These are phyloP conservation scores for Cercospora berteroae DNA, from an alignment of 2,329 filamentous ascomycete genomes.

Conservation along the genomic window DNA sequence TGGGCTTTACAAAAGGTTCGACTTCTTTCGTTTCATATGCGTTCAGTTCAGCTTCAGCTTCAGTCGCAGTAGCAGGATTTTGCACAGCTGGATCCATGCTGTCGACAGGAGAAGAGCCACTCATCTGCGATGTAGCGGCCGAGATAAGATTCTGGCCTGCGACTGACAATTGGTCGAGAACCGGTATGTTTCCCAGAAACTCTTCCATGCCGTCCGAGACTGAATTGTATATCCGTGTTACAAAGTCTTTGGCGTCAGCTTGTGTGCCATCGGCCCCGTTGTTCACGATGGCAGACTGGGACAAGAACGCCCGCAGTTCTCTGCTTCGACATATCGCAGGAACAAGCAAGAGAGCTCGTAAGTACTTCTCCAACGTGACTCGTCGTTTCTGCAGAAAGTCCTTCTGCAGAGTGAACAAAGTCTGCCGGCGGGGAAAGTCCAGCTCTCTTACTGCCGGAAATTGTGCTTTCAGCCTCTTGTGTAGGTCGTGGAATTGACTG, in stretches of 20 bases:
- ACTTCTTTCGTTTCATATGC: constrained; percentile 87
- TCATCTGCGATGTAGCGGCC: constrained; percentile 59
- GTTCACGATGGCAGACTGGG: constrained; percentile 70
- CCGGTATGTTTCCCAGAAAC: constrained; percentile 91
- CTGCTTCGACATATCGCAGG: constrained; percentile 93
- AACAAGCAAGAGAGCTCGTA: constrained; percentile 68
- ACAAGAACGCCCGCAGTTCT: constrained; percentile 88
- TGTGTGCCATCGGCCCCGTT: constrained; percentile 61
- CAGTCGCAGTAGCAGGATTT: constrained; percentile 56
- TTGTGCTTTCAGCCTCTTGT: constrained; percentile 78
- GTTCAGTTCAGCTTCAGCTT: constrained; percentile 90
- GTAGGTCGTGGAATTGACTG: constrained; percentile 93
- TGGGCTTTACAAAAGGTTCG: constrained; percentile 96
- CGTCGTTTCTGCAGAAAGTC: constrained; percentile 92
- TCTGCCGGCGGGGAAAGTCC: constrained; percentile 85
- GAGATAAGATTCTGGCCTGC: constrained; percentile 89
- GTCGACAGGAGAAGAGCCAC: constrained; percentile 43
- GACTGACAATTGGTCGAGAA: constrained; percentile 87
- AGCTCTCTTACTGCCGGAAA: constrained; percentile 86
- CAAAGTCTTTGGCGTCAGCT: constrained; percentile 72
- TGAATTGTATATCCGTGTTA: constrained; percentile 91
- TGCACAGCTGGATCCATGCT: constrained; percentile 42
- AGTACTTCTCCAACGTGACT: constrained; percentile 77
- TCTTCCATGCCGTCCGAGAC: constrained; percentile 98
- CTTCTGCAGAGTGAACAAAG: constrained; percentile 94